phyloP scores from a whole-genome alignment of 2,329 filamentous ascomycete genomes.

The Uncinocarpus reesii region DNA sequence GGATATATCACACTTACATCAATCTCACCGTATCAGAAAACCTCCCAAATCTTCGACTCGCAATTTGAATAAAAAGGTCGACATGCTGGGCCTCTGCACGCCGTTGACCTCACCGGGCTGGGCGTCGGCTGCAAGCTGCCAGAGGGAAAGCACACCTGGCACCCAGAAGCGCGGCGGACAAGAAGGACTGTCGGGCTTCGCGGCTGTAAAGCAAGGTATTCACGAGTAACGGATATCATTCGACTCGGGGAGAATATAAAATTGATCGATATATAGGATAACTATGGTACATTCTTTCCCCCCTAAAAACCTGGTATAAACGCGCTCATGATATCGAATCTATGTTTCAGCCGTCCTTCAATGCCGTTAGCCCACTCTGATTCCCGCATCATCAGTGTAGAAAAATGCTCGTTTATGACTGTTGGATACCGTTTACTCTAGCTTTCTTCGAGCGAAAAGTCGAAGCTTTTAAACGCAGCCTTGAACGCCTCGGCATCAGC shows the following conservation, averaged over 20 bases:
- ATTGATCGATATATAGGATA: too few species aligned
- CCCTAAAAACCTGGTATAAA: neutral
- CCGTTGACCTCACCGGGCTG: neutral
- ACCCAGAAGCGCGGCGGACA: neutral
- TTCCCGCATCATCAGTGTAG: too few species aligned
- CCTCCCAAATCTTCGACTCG: too few species aligned
- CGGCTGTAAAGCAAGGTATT: too few species aligned
- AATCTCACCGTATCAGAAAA: neutral
- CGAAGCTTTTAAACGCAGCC: constrained; percentile 69
- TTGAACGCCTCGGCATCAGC: constrained; percentile 71
- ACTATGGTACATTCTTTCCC: neutral
- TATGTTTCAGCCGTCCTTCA: neutral
- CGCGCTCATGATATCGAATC: neutral
- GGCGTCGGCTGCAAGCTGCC: neutral
- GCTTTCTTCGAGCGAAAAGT: constrained; percentile 55
- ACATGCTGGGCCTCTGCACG: too few species aligned
- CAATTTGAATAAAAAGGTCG: too few species aligned
- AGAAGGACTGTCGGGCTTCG: neutral
- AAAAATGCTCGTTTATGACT: too few species aligned
- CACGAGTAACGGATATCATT: too few species aligned
- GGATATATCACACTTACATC: neutral
- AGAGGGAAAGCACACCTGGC: neutral
- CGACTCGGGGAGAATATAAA: too few species aligned
- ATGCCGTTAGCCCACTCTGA: too few species aligned
- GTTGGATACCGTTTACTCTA: too few species aligned